Base-by-base conservation (phyloP, 1,139 yeast genomes). In the Protomyces inundatus region DNA sequence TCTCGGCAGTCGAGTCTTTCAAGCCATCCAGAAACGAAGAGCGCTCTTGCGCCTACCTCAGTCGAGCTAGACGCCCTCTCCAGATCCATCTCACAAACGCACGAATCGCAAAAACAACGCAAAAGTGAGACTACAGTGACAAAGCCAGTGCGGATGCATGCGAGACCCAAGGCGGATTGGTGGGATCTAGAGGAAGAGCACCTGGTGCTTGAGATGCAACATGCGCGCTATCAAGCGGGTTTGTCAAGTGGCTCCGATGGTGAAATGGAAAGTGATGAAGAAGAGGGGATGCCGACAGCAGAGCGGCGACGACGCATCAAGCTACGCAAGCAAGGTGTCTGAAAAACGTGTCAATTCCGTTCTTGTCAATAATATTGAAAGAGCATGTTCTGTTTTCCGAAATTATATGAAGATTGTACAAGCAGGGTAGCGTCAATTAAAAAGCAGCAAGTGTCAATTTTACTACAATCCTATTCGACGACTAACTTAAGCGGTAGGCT, bases 131-230 rank as follows among this genome's bases (percentile, higher is more conserved):
- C 12, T 23, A 52, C n/a, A 58, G 55, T 14, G 7, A 50, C 32
- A 35, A 46, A 40, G 48, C 33, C 35, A 37, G 34, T n/a, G 7
- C n/a, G 30, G n/a, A 39, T 32, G 30, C 16, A 3, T 4, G 23
- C 23, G n/a, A 14, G n/a, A 33, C 16, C 12, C 9, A 50, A 37
- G 36, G 10, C 55, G 10, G 62, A 58, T 7, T 58, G 62, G 62
- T 58, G 62, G 62, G 62, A 58, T 34, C 39, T 57, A 12, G 61
- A 57, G 50, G 61, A 48, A 35, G 46, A 51, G 23, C 14, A 14
- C 9, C 9, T 42, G 4, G n/a, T 30, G 16, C 23, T 14, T 14
- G 48, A 42, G 9, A 5, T 42, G 48, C 32, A 42, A 16, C 48
- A 42, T 14, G 48, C 48, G 32, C 48, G 48, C 30, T 42, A 14